These are phyloP conservation scores for Penicillium cosmopolitanum DNA, from an alignment of 495 filamentous ascomycete species.

Conservation along the genomic window DNA sequence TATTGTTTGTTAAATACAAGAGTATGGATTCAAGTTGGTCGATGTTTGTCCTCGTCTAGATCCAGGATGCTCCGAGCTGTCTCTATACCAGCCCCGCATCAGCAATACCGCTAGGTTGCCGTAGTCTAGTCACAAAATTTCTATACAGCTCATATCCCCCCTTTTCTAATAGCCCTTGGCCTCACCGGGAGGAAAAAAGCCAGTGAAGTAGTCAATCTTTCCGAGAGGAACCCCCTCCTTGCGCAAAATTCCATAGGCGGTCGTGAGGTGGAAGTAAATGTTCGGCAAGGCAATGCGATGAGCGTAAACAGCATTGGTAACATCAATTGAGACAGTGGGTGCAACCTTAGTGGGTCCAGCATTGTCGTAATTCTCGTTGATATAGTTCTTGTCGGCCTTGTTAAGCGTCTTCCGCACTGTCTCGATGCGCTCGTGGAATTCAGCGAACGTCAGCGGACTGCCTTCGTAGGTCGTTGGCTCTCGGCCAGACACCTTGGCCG, in stretches of 20 bases:
- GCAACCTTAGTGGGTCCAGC: conserved; percentile 21
- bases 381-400: conserved; percentile 38
- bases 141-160: neutral
- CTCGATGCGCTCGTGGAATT: conserved; percentile 45
- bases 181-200: conserved; percentile 39
- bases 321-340: conserved; percentile 2
- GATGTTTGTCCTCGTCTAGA: too few relatives aligned
- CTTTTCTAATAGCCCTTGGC: neutral
- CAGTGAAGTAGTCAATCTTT: conserved; percentile 44
- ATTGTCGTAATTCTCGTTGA: conserved; percentile 31
- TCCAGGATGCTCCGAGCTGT: neutral
- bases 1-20: too few relatives aligned
- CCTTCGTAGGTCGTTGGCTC: conserved; percentile 36
- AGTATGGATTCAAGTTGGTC: too few relatives aligned
- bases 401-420: conserved; percentile 44
- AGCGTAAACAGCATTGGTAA: conserved; percentile 38
- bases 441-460: conserved; percentile 40
- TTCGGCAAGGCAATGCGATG: conserved; percentile 52
- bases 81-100: neutral
- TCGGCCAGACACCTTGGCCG: conserved; percentile 36
- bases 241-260: conserved; percentile 60
- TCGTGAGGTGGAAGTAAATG: conserved; percentile 62
- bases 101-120: too few relatives aligned
- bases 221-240: conserved; percentile 59
- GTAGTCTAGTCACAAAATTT: too few relatives aligned